A percentile compares a stretch with the other conserved stretches of the same genome.
phyloP scores from a whole-genome alignment of 2,329 filamentous ascomycete species.

The Colletotrichum viniferum region DNA sequence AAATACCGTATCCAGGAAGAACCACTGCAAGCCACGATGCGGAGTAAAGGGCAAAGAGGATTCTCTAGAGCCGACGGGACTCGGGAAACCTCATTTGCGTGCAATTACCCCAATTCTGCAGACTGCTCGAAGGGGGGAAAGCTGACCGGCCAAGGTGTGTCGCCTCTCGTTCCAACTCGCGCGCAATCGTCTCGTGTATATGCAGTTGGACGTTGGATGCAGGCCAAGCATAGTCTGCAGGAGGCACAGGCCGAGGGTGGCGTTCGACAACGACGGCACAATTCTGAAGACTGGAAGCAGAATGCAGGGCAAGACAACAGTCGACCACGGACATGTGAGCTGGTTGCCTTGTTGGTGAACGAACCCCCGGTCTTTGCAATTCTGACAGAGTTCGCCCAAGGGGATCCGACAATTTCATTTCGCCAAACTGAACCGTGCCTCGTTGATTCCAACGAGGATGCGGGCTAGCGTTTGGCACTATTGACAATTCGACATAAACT shows the following conservation, averaged over 20 bases:
- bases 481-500: neutral
- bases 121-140: neutral
- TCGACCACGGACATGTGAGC: neutral
- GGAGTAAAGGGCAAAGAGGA: neutral
- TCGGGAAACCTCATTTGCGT: constrained; percentile 1
- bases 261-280: neutral
- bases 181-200: neutral
- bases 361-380: neutral
- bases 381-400: neutral
- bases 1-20: neutral
- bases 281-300: neutral
- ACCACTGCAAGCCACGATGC: neutral
- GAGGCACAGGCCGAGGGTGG: constrained; percentile 9
- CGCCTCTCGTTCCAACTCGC: neutral
- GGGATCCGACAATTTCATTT: neutral
- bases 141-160: neutral
- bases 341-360: neutral
- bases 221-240: constrained; percentile 13
- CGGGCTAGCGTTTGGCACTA: constrained; percentile 2
- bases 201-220: constrained; percentile 5
- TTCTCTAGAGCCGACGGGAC: neutral
- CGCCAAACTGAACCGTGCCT: neutral
- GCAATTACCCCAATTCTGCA: neutral
- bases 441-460: neutral
- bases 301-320: neutral